Percentiles rank a stretch among this genome's conserved stretches.
Evolutionary conservation across 2,329 filamentous ascomycete genomes (phyloP).

Genomic region (Fusarium fujikuroi): DNA sequence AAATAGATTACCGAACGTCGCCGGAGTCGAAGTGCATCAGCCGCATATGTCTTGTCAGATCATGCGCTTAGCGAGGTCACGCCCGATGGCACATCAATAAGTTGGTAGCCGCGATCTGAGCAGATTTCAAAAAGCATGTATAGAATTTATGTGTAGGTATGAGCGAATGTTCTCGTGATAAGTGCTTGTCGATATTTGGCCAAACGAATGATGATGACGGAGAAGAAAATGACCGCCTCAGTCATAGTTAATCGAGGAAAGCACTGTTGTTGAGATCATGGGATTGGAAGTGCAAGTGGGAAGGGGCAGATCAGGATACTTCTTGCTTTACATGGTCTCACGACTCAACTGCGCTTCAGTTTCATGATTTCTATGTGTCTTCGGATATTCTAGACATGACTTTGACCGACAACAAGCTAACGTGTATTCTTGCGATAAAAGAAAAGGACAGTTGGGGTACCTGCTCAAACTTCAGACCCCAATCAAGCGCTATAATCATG

Average conservation of each 20-base stretch:
- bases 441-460: background rate
- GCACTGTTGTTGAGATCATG: background rate
- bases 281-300: background rate
- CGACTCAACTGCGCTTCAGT: background rate
- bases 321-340: background rate
- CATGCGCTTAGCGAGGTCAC: constrained; percentile 71
- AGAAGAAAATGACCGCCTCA: background rate
- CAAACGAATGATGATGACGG: background rate
- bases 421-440: background rate
- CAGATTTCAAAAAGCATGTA: constrained; percentile 64
- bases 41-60: constrained; percentile 57
- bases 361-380: background rate
- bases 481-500: constrained; percentile 23
- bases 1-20: constrained; percentile 47
- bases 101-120: constrained; percentile 71
- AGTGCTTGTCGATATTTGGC: background rate
- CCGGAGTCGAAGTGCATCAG: constrained; percentile 68
- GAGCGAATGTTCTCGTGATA: background rate
- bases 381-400: background rate
- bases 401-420: background rate
- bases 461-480: constrained; percentile 6
- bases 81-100: constrained; percentile 70
- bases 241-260: background rate
- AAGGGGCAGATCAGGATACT: background rate
- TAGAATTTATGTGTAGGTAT: background rate